Evolutionary conservation across 805 yeast genomes (phyloP).

Genomic region (Tetrapisispora arboricola): DNA sequence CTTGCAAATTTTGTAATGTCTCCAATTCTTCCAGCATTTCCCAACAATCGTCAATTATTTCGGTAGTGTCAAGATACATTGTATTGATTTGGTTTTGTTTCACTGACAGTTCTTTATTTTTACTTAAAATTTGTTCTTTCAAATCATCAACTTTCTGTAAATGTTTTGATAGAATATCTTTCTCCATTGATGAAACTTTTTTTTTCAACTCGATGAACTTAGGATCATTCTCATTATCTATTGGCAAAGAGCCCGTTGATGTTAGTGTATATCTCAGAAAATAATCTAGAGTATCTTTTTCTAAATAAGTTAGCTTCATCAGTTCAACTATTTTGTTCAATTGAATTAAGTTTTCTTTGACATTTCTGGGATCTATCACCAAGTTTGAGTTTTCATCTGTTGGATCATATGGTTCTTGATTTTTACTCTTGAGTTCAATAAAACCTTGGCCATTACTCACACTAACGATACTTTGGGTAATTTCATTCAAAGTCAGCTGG

Average conservation of each 20-base stretch:
- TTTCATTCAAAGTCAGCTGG: conserved; percentile 12
- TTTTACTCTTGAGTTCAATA: conserved; percentile 2
- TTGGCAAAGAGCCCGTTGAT: conserved; percentile 11
- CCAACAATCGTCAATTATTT: conserved; percentile 21
- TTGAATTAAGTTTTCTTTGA: conserved; percentile 13
- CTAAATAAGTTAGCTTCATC: conserved; percentile 20
- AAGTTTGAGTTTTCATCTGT: not conserved
- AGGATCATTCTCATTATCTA: conserved; percentile 19
- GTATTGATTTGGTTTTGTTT: conserved; percentile 18
- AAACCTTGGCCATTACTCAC: conserved; percentile 17
- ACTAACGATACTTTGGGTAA: conserved; percentile 15
- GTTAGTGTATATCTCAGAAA: conserved; percentile 24
- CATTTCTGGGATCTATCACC: conserved; percentile 11
- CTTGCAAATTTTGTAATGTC: conserved; percentile 8
- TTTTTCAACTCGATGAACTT: conserved; percentile 12
- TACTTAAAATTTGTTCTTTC: conserved; percentile 10
- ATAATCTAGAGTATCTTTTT: conserved; percentile 26
- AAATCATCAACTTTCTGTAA: conserved; percentile 14
- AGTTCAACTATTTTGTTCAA: conserved; percentile 16
- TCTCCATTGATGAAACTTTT: conserved; percentile 15
- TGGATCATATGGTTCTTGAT: not conserved
- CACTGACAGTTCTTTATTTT: conserved; percentile 12
- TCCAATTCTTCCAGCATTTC: conserved; percentile 15
- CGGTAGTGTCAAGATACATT: conserved; percentile 13
- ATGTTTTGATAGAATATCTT: conserved; percentile 10